These are phyloP conservation scores for Linum usitatissimum DNA, from an alignment of 345 rosid species.

Conservation along the genomic window DNA sequence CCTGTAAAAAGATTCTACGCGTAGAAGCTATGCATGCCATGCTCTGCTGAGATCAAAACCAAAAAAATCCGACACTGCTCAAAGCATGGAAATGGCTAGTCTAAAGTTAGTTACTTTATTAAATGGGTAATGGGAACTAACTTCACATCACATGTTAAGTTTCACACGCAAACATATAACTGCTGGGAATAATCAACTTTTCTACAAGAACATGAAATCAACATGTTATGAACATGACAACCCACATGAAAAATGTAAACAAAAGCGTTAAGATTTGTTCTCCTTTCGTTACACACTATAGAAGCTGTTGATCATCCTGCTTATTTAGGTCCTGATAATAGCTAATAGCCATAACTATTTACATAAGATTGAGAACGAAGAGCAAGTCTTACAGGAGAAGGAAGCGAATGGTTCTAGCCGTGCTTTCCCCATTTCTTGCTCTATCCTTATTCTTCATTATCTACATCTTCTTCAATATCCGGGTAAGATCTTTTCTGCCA, in stretches of 20 bases:
- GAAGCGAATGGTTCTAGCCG: constrained; percentile 10
- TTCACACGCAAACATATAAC: not conserved
- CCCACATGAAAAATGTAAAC: not conserved
- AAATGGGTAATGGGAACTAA: too few relatives aligned
- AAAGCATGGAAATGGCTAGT: too few relatives aligned
- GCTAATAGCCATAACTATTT: not conserved
- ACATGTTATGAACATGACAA: not conserved
- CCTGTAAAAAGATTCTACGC: too few relatives aligned
- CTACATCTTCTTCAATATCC: constrained; percentile 13
- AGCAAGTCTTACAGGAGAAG: not conserved
- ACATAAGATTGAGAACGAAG: not conserved
- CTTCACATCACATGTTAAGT: not conserved
- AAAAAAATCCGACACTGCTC: too few relatives aligned
- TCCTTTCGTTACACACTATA: too few relatives aligned
- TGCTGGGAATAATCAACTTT: not conserved
- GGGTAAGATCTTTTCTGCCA: constrained; percentile 4
- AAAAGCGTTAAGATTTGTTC: too few relatives aligned
- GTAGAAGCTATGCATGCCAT: too few relatives aligned
- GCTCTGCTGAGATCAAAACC: too few relatives aligned
- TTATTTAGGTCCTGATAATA: not conserved
- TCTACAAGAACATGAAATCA: not conserved
- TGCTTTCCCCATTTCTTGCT: constrained; percentile 2
- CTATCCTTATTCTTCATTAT: constrained; percentile 13
- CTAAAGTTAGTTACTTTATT: too few relatives aligned
- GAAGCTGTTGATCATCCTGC: too few relatives aligned